Conservation (phyloP, 371 early-diverging fungal genomes). For the Mucor mucedo region DNA sequence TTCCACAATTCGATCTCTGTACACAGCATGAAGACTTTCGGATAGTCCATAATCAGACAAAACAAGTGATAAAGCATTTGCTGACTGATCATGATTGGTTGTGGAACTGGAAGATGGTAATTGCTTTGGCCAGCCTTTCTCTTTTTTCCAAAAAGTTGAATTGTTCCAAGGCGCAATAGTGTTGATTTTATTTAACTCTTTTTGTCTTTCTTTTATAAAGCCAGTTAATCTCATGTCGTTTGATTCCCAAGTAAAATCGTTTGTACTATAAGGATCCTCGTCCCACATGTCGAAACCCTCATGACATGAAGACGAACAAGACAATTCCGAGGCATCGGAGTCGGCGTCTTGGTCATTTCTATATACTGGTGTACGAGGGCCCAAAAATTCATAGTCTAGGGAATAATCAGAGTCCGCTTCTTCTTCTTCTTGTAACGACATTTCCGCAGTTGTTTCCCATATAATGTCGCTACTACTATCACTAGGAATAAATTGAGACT, state of each 20-base stretch:
- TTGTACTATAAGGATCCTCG: conserved; percentile 54
- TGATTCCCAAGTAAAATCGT: conserved; percentile 58
- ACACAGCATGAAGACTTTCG: conserved; percentile 56
- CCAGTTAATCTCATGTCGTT: conserved; percentile 52
- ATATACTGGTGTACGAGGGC: conserved; percentile 50
- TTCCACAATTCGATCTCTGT: conserved; percentile 52
- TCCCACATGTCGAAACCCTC: conserved; percentile 59
- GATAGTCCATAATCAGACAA: conserved; percentile 48
- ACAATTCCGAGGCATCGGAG: conserved; percentile 49
- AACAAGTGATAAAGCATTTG: conserved; percentile 51
- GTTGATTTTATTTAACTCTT: conserved; percentile 17
- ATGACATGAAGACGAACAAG: conserved; percentile 19
- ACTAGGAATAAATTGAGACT: conserved; percentile 2
- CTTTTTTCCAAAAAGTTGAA: conserved; percentile 42
- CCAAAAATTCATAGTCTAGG: conserved; percentile 52
- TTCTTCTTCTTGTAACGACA: conserved; percentile 15
- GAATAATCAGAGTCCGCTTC: conserved; percentile 48
- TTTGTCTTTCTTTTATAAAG: conserved; percentile 38
- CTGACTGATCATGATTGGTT: conserved; percentile 59
- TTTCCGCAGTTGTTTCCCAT: conserved; percentile 6
- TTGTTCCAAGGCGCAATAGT: conserved; percentile 29
- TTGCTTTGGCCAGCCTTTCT: conserved; percentile 56
- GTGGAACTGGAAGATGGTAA: conserved; percentile 55
- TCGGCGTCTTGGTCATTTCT: conserved; percentile 42
- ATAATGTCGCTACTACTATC: conserved; percentile 15